A percentile compares a stretch with the other conserved stretches of the same genome.
Conservation (phyloP, 2,329 filamentous ascomycete species). For the Sarocladiaceae sp. region DNA sequence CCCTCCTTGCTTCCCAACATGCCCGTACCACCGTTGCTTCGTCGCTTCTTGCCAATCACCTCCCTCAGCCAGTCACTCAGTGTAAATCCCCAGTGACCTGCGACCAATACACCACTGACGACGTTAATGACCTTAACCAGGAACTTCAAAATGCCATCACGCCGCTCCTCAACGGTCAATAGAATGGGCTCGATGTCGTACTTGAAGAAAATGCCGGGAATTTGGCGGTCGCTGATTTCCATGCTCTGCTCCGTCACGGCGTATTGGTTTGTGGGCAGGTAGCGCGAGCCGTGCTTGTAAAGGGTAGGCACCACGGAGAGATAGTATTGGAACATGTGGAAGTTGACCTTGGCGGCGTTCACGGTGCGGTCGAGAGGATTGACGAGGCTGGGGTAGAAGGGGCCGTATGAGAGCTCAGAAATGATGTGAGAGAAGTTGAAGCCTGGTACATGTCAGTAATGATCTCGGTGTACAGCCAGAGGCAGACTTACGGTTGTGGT, state of each 20-base stretch:
- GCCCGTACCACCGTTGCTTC: constrained; percentile 37
- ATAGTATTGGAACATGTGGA: constrained; percentile 98
- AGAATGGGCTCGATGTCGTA: constrained; percentile 97
- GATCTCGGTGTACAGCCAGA: neutral
- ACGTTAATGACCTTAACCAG: constrained; percentile 85
- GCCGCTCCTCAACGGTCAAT: constrained; percentile 77
- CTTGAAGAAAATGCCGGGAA: constrained; percentile 96
- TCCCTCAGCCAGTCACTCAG: constrained; percentile 70
- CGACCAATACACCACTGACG: constrained; percentile 83
- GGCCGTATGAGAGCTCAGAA: constrained; percentile 92
- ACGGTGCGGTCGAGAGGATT: constrained; percentile 94
- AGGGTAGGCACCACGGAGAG: constrained; percentile 91
- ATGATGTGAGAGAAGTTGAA: constrained; percentile 99
- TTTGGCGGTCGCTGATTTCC: constrained; percentile 60
- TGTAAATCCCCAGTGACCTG: constrained; percentile 89
- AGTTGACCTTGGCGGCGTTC: constrained; percentile 69
- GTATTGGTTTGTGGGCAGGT: constrained; percentile 94
- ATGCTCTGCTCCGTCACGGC: constrained; percentile 88
- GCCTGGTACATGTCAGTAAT: constrained; percentile 41
- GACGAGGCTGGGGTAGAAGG: constrained; percentile 89
- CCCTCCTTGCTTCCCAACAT: constrained; percentile 45
- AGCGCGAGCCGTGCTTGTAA: constrained; percentile 67
- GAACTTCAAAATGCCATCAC: constrained; percentile 70
- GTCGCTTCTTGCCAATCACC: constrained; percentile 46
- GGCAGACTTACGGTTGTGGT: constrained; percentile 65